phyloP scores from a whole-genome alignment of 176 grass and related monocot genomes.

The Oryza meyeriana region DNA sequence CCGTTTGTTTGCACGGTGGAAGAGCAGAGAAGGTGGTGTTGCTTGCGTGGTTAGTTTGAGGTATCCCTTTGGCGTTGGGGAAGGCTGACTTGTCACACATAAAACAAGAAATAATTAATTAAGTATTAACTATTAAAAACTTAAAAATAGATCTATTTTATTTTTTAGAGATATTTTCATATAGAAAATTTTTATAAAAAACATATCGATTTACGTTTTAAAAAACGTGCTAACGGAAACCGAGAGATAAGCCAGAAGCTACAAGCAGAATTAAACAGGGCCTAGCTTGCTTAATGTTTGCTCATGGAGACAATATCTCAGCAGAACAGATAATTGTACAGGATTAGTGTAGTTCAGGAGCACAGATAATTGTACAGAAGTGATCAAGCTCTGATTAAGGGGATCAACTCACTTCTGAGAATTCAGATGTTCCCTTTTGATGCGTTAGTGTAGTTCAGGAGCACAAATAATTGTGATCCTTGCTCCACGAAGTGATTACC shows the following conservation, averaged over 20 bases:
- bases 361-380: not conserved
- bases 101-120: no score
- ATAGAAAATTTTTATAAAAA: no score
- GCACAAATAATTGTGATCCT: not conserved
- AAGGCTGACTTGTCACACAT: no score
- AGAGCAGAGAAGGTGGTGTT: not conserved
- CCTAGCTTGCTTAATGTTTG: not conserved
- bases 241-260: no score
- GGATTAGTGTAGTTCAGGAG: not conserved
- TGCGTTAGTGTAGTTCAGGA: not conserved
- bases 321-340: not conserved
- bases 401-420: not conserved
- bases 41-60: not conserved
- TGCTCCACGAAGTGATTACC: not conserved
- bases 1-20: not conserved
- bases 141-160: no score
- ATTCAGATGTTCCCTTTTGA: not conserved
- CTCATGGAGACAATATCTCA: not conserved
- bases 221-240: no score
- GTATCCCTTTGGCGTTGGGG: no score
- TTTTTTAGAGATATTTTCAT: no score
- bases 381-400: not conserved
- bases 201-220: no score
- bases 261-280: no score
- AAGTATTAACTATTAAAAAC: no score